Evolutionary conservation across 306 rosid species (phyloP), one percentile per base, ranked within the genome.

Genomic region (Acacia confusa): DNA sequence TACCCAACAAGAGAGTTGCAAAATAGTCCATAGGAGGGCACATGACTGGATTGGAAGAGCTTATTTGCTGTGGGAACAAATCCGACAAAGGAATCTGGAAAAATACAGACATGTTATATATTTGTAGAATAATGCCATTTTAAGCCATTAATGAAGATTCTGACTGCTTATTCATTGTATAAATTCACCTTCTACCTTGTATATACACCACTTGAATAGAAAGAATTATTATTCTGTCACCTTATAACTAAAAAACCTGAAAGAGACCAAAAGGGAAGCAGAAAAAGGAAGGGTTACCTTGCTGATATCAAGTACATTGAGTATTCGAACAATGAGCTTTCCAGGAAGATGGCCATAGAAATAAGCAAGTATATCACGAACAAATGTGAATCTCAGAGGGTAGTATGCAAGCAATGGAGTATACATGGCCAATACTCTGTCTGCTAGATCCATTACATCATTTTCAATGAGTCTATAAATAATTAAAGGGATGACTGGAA

Each of bases 291-390:
- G 70, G 67, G 48, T 85, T 87, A 95, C 99, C 99, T 95, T 95
- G 83, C 69, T 75, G 77, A 93, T 83, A 84, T 92, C 97, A 75
- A 95, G 99, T 61, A 91, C 85, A 72, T 91, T 83, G 85, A 93
- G 85, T 79, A 93, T 88, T 82, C 96, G 92, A 70, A 95, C 93
- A 79, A 91, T 88, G 72, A 95, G 96, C 88, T 92, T 93, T 74
- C 85, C 90, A 71, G 94, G 92, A 78, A 95, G 96, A 86, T 90
- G 98, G 61, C 98, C 92, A 78, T 95, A 95, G 88, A 95, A 95
- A 87, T 95, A 95, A 55, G 99, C 96, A 67, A 95, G 97, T 88
- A 93, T 93, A 88, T 95, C 98, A 72, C 98, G 99, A 70, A 92
- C 99, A 85, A 95, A 95, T n/a, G 97, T 85, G 86, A 95, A 95